Conservation (phyloP, 2,329 filamentous ascomycete species). For the Diaporthe ilicicola region DNA sequence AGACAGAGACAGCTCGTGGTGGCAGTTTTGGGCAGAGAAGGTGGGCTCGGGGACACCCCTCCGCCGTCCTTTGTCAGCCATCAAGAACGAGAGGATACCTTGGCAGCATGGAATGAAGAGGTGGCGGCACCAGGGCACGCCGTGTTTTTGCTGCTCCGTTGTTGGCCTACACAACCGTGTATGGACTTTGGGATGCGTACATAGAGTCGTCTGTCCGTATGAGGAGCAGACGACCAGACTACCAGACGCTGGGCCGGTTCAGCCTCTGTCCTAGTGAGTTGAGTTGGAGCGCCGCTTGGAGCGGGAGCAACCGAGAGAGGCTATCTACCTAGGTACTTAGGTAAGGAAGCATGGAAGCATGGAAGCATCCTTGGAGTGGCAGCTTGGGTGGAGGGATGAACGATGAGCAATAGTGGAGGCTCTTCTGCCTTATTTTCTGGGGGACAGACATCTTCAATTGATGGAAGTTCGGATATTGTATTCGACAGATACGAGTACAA, state of each 20-base stretch:
- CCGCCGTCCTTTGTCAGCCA: no score
- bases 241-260: not conserved
- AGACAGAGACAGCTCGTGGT: not conserved
- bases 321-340: not conserved
- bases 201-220: not conserved
- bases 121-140: not conserved
- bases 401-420: slow-evolving; percentile 1
- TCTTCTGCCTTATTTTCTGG: not conserved
- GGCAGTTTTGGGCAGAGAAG: not conserved
- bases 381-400: not conserved
- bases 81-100: no score
- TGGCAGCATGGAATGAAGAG: not conserved
- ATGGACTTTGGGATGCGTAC: no score
- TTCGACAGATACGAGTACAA: not conserved
- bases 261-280: no score
- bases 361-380: not conserved
- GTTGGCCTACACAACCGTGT: no score
- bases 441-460: not conserved
- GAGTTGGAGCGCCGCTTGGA: not conserved
- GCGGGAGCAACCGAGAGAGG: slow-evolving; percentile 2
- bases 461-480: slow-evolving; percentile 9
- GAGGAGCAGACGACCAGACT: not conserved
- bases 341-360: not conserved
- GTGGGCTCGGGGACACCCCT: not conserved
- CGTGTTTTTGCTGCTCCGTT: not conserved